Evolutionary conservation across 192 early-diverging fungal species (phyloP), one percentile per base, ranked within the genome.

Genomic region (Helicostylum pulchrum): DNA sequence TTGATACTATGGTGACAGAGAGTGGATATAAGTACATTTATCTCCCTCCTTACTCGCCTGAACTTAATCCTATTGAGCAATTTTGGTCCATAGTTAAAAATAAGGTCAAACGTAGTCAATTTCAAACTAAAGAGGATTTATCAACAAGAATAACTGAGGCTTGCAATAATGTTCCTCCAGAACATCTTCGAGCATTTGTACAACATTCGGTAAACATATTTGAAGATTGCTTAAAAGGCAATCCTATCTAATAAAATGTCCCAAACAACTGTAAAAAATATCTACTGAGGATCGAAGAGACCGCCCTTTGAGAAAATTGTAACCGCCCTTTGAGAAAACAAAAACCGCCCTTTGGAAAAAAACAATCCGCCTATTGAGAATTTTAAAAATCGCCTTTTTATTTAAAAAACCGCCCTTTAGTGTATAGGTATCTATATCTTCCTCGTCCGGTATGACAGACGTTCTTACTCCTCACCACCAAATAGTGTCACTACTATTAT

Each of bases 71-170:
- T 17, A 65, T 61, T 34, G 57, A 71, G 47, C 47, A 62, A 36
- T 69, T 55, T 34, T 69, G 67, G 60, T 62, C 67, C 21, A 62
- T 60, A 32, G 47, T 69, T 31, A 62, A 62, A 57, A 54, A 54
- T 30, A 34, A 54, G 53, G 53, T 54, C 20, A 54, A 32, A 54
- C 53, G 31, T 15, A 54, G 30, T 54, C 53, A 54, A 30, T 54
- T 32, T 54, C 53, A 54, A 30, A 30, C 20, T 0, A 54, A 54
- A 30, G 53, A 54, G 30, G 53, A 54, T 32, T 54, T 54, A 54
- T 20, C 53, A 30, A 54, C 26, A 30, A 54, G 53, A 54, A 23
- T 53, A 53, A 53, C 51, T 53, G 51, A 53, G 20, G 51, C 51
- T 26, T 53, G 51, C 23, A 53, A 53, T 54, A 30, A 20, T 34